Evolutionary conservation across 306 rosid species (phyloP).

Genomic region (Albizia julibrissin): DNA sequence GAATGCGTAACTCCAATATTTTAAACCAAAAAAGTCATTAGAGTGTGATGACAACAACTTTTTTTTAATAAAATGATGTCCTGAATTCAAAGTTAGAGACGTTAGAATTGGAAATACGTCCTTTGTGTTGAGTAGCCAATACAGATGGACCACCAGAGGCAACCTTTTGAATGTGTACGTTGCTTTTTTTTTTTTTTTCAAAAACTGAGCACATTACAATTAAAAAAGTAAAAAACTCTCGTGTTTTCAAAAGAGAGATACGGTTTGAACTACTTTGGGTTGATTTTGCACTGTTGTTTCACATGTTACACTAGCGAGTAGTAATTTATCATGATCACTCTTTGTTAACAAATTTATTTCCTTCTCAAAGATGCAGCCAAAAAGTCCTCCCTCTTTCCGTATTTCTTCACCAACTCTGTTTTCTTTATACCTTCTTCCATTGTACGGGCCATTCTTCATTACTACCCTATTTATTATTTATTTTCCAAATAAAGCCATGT

Average conservation of each 20-base stretch:
- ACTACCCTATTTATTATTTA: background rate
- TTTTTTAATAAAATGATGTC: background rate
- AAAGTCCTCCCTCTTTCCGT: conserved; percentile 44
- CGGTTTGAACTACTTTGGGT: conserved; percentile 15
- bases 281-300: conserved; percentile 43
- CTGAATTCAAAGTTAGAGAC: background rate
- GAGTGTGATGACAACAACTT: background rate
- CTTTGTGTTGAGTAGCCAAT: background rate
- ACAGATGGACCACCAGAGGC: background rate
- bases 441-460: background rate
- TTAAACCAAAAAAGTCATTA: background rate
- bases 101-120: background rate
- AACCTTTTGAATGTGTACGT: background rate
- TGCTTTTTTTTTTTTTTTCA: conserved; percentile 7
- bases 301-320: conserved; percentile 28
- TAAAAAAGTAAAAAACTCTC: background rate
- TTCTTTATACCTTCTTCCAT: conserved; percentile 11
- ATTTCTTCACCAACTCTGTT: conserved; percentile 12
- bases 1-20: background rate
- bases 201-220: conserved; percentile 26
- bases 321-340: background rate
- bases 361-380: conserved; percentile 38
- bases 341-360: conserved; percentile 9
- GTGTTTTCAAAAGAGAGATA: conserved; percentile 26
- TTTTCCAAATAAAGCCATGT: background rate